These are phyloP conservation scores for Paecilomyces variotii DNA, from an alignment of 2,329 filamentous ascomycete species.

Conservation along the genomic window DNA sequence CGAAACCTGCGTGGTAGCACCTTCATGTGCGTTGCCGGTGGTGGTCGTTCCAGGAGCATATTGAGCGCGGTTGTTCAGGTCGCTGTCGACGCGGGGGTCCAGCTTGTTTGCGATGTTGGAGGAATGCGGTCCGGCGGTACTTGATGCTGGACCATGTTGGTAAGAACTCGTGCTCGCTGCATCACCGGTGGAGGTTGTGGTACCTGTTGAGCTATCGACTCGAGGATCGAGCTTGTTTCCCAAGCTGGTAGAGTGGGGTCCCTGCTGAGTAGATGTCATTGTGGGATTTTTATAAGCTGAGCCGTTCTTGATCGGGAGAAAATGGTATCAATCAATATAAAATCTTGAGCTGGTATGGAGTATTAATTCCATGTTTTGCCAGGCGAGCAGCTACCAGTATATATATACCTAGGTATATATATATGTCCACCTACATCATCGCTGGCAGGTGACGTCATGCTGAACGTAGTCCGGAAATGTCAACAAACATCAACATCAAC, in stretches of 20 bases:
- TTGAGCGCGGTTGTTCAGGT: slow-evolving; percentile 9
- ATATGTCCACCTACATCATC: background rate
- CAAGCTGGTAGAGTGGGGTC: slow-evolving; percentile 10
- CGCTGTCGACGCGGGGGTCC: slow-evolving; percentile 18
- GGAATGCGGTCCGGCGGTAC: slow-evolving; percentile 30
- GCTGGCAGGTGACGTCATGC: slow-evolving; percentile 11
- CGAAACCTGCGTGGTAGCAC: slow-evolving; percentile 3
- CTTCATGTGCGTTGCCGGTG: slow-evolving; percentile 7
- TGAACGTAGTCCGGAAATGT: slow-evolving; percentile 6
- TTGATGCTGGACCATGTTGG: background rate
- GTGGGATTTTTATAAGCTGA: background rate
- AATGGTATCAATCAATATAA: background rate
- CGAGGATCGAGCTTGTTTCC: slow-evolving; percentile 35
- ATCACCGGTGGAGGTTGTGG: background rate
- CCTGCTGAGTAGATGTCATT: background rate
- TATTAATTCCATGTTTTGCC: background rate
- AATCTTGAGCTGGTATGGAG: too few species aligned
- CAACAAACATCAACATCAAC: background rate
- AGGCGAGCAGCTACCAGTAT: background rate
- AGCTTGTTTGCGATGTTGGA: slow-evolving; percentile 38
- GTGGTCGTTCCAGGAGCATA: slow-evolving; percentile 6
- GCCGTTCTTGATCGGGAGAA: background rate
- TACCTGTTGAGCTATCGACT: slow-evolving; percentile 20
- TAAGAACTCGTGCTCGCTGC: background rate
- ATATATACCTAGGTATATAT: background rate